Conservation (phyloP, 1,284 basidiomycete species). For the Trichosporon sp. region DNA sequence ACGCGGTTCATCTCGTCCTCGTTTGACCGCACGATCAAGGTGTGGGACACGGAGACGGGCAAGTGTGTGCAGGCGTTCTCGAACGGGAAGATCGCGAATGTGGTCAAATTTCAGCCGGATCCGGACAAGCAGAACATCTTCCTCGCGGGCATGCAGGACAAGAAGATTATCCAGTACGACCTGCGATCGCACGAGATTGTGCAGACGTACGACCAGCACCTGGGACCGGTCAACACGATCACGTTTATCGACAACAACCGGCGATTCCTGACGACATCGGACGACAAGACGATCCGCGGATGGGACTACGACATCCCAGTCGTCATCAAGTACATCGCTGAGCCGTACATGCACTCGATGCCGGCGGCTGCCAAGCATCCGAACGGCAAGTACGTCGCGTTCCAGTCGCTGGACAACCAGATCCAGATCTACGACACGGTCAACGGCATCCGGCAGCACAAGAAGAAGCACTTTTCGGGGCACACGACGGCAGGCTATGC, state of each 20-base stretch:
- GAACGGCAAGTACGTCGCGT: constrained; percentile 91
- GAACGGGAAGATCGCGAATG: constrained; percentile 94
- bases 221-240: constrained; percentile 96
- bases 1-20: constrained; percentile 82
- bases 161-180: constrained; percentile 98
- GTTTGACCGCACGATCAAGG: constrained; percentile 94
- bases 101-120: constrained; percentile 91
- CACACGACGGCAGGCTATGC: constrained; percentile 96
- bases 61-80: constrained; percentile 90
- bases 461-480: constrained; percentile 95
- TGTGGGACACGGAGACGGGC: constrained; percentile 98
- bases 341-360: constrained; percentile 99
- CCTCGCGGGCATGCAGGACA: constrained; percentile 97
- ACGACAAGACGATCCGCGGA: constrained; percentile 97
- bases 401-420: constrained; percentile 96
- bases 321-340: constrained; percentile 98
- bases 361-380: constrained; percentile 93
- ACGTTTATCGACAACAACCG: constrained; percentile 95
- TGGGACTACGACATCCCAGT: constrained; percentile 99
- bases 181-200: constrained; percentile 86
- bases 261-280: constrained; percentile 95
- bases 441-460: constrained; percentile 87
- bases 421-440: constrained; percentile 95
- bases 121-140: constrained; percentile 94
- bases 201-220: constrained; percentile 97